Percentiles rank a stretch among this genome's conserved stretches.
Evolutionary conservation across 805 yeast species (phyloP).

Genomic region (Lipomyces oligophaga): DNA sequence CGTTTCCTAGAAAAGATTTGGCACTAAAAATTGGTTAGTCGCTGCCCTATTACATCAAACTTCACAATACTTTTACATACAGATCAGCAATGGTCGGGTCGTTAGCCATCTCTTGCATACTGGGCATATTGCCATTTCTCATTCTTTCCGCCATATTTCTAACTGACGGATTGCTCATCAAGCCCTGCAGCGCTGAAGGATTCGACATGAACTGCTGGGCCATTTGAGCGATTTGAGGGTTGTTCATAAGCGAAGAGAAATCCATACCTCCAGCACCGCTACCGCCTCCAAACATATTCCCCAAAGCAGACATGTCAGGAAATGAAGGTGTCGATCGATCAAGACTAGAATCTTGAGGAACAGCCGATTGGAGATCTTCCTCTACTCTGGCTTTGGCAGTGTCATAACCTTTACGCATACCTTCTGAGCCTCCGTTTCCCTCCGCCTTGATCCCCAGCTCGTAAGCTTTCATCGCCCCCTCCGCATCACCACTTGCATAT

Average conservation of each 20-base stretch:
- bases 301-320: slow-evolving; percentile 67
- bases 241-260: slow-evolving; percentile 67
- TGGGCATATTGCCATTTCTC: slow-evolving; percentile 55
- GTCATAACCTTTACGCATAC: slow-evolving; percentile 89
- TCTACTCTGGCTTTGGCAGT: slow-evolving; percentile 86
- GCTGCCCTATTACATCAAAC: too few relatives aligned
- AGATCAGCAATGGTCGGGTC: slow-evolving; percentile 48
- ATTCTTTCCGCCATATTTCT: slow-evolving; percentile 79
- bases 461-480: slow-evolving; percentile 87
- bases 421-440: slow-evolving; percentile 78
- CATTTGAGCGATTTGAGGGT: slow-evolving; percentile 89
- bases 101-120: slow-evolving; percentile 66
- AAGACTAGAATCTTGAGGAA: slow-evolving; percentile 22
- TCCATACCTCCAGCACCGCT: slow-evolving; percentile 76
- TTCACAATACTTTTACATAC: too few relatives aligned
- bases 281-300: slow-evolving; percentile 54
- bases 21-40: too few relatives aligned
- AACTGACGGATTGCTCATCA: slow-evolving; percentile 77
- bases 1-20: too few relatives aligned
- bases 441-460: slow-evolving; percentile 81
- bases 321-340: slow-evolving; percentile 33
- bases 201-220: slow-evolving; percentile 85
- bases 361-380: slow-evolving; percentile 47
- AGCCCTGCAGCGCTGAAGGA: slow-evolving; percentile 67
- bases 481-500: slow-evolving; percentile 89